These are phyloP conservation scores for Metschnikowia peoriensis DNA, from an alignment of 805 yeast genomes.

Conservation along the genomic window DNA sequence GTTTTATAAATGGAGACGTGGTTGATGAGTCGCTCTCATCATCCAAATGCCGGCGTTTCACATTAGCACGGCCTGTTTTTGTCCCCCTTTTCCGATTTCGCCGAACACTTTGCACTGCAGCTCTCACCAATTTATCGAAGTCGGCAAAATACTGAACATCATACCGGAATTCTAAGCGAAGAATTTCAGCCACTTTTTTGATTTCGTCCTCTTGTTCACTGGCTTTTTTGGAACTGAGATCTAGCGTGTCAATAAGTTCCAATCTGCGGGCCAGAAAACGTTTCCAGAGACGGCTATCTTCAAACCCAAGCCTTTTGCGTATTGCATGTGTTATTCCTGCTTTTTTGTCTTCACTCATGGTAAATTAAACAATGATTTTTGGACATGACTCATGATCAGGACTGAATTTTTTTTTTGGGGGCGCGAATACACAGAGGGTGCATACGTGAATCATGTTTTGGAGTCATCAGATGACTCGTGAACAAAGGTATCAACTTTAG, in stretches of 20 bases:
- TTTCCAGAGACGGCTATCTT: conserved; percentile 84
- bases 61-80: conserved; percentile 24
- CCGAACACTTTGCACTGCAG: conserved; percentile 91
- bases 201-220: conserved; percentile 89
- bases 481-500: not conserved
- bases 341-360: conserved; percentile 28
- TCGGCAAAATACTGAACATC: conserved; percentile 58
- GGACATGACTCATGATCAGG: conserved; percentile 19
- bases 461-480: conserved; percentile 12
- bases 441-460: conserved; percentile 9
- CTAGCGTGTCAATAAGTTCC: conserved; percentile 78
- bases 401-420: conserved; percentile 6
- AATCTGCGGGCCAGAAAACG: conserved; percentile 85
- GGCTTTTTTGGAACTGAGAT: conserved; percentile 70
- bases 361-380: conserved; percentile 1
- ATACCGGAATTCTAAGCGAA: conserved; percentile 77
- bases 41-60: conserved; percentile 11
- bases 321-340: conserved; percentile 58
- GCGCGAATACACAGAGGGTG: conserved; percentile 3
- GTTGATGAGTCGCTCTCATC: conserved; percentile 1
- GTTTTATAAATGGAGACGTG: not conserved
- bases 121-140: conserved; percentile 85
- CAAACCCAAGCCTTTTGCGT: conserved; percentile 64
- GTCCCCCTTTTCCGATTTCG: conserved; percentile 75
- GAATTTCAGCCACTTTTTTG: conserved; percentile 68